Evolutionary conservation across 805 yeast species (phyloP).

Genomic region (Candida palmyrensis): DNA sequence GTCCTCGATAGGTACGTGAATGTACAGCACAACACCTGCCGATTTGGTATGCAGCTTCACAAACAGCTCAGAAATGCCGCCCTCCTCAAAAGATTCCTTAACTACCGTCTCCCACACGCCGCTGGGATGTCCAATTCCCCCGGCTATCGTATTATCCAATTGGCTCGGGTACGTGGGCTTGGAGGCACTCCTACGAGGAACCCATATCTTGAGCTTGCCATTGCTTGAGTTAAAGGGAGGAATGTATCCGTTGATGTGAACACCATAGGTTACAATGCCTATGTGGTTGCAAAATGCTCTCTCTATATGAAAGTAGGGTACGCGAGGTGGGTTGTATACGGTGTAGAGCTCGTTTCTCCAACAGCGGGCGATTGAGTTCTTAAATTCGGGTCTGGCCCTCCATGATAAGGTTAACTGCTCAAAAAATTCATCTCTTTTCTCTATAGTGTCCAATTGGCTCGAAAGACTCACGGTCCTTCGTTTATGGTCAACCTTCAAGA

Average conservation of each 20-base stretch:
- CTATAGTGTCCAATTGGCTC: conserved; percentile 28
- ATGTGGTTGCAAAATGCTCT: conserved; percentile 75
- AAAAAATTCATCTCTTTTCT: conserved; percentile 36
- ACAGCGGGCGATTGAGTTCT: conserved; percentile 39
- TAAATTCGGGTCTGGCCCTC: conserved; percentile 24
- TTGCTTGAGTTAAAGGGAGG: conserved; percentile 34
- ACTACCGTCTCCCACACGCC: conserved; percentile 70
- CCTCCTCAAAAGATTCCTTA: conserved; percentile 90
- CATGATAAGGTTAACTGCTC: conserved; percentile 38
- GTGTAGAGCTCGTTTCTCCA: conserved; percentile 88
- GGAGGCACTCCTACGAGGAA: conserved; percentile 71
- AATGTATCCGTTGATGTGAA: conserved; percentile 79
- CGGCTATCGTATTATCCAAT: conserved; percentile 93
- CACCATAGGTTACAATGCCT: conserved; percentile 89
- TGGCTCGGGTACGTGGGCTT: conserved; percentile 88
- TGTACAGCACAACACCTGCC: conserved; percentile 68
- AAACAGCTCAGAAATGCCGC: conserved; percentile 58
- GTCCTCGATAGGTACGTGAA: conserved; percentile 33
- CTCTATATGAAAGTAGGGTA: conserved; percentile 67
- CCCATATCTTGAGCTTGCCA: conserved; percentile 60
- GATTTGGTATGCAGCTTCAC: conserved; percentile 41
- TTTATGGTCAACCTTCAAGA: conserved; percentile 17
- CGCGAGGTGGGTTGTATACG: conserved; percentile 51
- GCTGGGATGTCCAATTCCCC: conserved; percentile 83
- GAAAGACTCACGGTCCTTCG: conserved; percentile 22